Conservation (phyloP, 148 eudicot species). For the Euryodendron excelsum region DNA sequence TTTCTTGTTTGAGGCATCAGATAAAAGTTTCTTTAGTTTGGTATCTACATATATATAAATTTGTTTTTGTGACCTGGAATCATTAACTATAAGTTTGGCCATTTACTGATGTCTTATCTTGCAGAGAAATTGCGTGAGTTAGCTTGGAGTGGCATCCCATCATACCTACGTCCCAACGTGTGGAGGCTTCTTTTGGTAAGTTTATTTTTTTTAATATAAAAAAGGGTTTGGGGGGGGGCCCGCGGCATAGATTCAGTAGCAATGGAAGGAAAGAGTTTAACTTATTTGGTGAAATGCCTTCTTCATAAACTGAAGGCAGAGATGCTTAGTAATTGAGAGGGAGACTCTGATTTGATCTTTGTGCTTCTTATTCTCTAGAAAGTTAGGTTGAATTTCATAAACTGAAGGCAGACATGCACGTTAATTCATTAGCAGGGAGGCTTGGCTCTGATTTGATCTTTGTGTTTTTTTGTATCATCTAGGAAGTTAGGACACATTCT, state of each 20-base stretch:
- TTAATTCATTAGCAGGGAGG: too few species aligned
- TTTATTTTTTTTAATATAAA: background rate
- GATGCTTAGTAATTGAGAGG: background rate
- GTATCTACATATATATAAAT: too few species aligned
- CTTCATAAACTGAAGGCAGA: background rate
- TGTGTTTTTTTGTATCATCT: too few species aligned
- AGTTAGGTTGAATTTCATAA: too few species aligned
- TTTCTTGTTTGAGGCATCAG: background rate
- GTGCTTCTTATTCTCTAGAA: too few species aligned
- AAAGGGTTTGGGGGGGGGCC: too few species aligned
- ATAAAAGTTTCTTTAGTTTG: background rate
- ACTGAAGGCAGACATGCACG: too few species aligned
- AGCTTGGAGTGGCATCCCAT: constrained; percentile 95
- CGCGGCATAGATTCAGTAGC: too few species aligned
- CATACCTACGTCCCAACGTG: constrained; percentile 79
- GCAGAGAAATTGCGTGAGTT: constrained; percentile 83
- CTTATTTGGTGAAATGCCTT: background rate
- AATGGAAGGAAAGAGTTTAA: background rate
- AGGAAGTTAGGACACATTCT: too few species aligned
- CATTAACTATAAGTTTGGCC: background rate
- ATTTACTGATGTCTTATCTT: constrained; percentile 12
- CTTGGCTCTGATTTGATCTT: too few species aligned
- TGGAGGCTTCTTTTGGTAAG: constrained; percentile 98
- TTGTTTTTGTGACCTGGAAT: background rate
- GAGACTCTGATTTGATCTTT: too few species aligned